Conservation (phyloP, 1,139 yeast genomes). For the Kazachstania sp. region DNA sequence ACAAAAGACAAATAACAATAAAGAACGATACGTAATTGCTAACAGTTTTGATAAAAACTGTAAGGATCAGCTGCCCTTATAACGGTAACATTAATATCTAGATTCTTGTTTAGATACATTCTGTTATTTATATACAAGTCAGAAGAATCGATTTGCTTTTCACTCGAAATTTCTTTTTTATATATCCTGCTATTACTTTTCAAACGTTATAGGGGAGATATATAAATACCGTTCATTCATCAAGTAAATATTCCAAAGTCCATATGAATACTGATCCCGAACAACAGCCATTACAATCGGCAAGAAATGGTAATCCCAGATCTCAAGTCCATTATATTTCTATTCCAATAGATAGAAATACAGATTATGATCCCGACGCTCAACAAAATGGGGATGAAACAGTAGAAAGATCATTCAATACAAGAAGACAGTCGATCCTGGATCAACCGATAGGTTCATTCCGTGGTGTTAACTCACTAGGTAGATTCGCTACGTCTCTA, state of each 20-base stretch:
- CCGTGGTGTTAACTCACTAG: constrained; percentile 58
- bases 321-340: constrained; percentile 28
- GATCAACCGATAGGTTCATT: constrained; percentile 35
- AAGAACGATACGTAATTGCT: too few species aligned
- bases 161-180: too few species aligned
- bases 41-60: too few species aligned
- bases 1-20: too few species aligned
- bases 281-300: constrained; percentile 9
- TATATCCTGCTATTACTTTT: too few species aligned
- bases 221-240: too few species aligned
- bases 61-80: too few species aligned
- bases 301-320: constrained; percentile 3
- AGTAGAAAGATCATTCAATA: constrained; percentile 5
- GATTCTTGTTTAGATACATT: too few species aligned
- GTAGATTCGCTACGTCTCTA: constrained; percentile 71
- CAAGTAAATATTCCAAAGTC: neutral
- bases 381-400: neutral
- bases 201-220: too few species aligned
- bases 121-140: too few species aligned
- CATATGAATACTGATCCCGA: constrained; percentile 7
- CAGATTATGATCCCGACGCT: constrained; percentile 6
- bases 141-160: too few species aligned
- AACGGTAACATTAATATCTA: too few species aligned
- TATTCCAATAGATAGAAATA: constrained; percentile 26
- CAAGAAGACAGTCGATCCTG: constrained; percentile 27